Evolutionary conservation across 495 filamentous ascomycete species (phyloP).

Genomic region (Mytilinidion resinicola): DNA sequence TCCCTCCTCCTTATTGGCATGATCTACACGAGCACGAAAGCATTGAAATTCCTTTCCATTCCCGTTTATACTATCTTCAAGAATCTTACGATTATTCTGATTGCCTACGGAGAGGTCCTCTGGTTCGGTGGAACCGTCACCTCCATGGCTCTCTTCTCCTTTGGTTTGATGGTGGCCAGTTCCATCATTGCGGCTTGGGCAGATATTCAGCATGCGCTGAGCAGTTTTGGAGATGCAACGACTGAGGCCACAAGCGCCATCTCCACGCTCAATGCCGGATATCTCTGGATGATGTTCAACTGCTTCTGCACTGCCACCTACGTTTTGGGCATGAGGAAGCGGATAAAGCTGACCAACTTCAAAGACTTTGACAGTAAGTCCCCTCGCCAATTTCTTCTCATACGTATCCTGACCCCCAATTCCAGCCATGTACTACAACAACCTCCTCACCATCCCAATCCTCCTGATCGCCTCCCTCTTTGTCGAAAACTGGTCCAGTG

Average conservation of each 20-base stretch:
- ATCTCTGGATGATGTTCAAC: slow-evolving; percentile 97
- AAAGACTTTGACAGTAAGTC: slow-evolving; percentile 97
- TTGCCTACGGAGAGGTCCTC: slow-evolving; percentile 96
- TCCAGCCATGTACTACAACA: slow-evolving; percentile 99
- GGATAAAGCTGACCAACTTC: slow-evolving; percentile 99
- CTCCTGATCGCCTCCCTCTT: slow-evolving; percentile 75
- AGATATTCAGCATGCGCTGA: slow-evolving; percentile 83
- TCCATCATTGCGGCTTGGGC: slow-evolving; percentile 96
- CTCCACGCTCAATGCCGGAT: slow-evolving; percentile 88
- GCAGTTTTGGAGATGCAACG: slow-evolving; percentile 49
- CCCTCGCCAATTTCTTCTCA: background rate
- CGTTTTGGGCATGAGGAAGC: slow-evolving; percentile 89
- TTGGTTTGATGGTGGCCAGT: slow-evolving; percentile 95
- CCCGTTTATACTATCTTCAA: slow-evolving; percentile 99
- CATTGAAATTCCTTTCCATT: slow-evolving; percentile 92
- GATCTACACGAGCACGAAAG: slow-evolving; percentile 98
- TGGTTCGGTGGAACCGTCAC: slow-evolving; percentile 98
- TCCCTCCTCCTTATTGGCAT: slow-evolving; percentile 95
- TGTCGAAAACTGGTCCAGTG: slow-evolving; percentile 84
- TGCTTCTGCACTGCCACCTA: slow-evolving; percentile 93
- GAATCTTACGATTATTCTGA: slow-evolving; percentile 97
- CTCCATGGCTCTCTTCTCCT: slow-evolving; percentile 82
- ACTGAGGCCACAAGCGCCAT: slow-evolving; percentile 65
- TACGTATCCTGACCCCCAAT: slow-evolving; percentile 1
- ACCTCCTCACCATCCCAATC: slow-evolving; percentile 92